Evolutionary conservation across 306 rosid genomes (phyloP).

Genomic region (Vigna trinervia): DNA sequence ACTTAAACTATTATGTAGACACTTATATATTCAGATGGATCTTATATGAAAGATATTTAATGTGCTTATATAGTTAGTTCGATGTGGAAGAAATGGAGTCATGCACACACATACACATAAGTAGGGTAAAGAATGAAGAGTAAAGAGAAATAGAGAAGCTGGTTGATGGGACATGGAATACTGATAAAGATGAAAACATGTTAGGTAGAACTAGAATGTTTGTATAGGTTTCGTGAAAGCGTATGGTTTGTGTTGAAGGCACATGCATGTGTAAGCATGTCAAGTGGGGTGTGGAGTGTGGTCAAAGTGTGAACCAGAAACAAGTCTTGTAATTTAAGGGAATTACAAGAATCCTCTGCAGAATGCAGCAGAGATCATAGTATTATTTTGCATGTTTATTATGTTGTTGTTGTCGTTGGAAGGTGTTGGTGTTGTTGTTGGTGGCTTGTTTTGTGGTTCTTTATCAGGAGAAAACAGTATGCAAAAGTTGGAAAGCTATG

Average conservation of each 20-base stretch:
- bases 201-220: constrained; percentile 40
- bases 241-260: constrained; percentile 10
- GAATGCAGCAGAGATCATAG: neutral
- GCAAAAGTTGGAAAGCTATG: neutral
- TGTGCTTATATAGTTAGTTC: too few species aligned
- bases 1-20: too few species aligned
- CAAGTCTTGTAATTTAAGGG: constrained; percentile 41
- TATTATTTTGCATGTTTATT: neutral
- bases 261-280: constrained; percentile 44
- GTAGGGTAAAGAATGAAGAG: neutral
- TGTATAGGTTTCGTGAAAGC: constrained; percentile 32
- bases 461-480: constrained; percentile 5
- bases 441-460: constrained; percentile 13
- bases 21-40: too few species aligned
- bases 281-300: constrained; percentile 40
- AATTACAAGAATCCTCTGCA: constrained; percentile 31
- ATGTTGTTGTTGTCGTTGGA: constrained; percentile 32
- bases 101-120: neutral
- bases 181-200: constrained; percentile 4
- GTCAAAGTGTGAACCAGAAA: constrained; percentile 40
- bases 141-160: neutral
- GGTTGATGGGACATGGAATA: constrained; percentile 14
- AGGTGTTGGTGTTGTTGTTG: neutral
- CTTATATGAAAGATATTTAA: too few species aligned
- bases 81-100: neutral